These are phyloP conservation scores for Fusarium sp. DNA, from an alignment of 2,329 filamentous ascomycete genomes.

Conservation along the genomic window DNA sequence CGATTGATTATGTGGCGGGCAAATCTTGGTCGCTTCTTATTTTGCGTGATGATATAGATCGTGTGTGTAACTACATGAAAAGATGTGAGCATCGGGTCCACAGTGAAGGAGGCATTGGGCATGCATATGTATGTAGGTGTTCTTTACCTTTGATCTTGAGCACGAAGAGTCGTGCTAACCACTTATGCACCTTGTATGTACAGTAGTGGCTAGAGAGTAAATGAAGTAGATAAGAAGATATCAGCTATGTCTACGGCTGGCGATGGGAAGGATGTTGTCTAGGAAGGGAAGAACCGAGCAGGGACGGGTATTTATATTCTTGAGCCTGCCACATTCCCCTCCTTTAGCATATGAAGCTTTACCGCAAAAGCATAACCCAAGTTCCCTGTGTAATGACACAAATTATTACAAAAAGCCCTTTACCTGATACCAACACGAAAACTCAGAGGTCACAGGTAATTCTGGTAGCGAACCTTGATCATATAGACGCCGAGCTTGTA, in stretches of 20 bases:
- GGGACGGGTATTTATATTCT: not conserved
- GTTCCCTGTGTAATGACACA: accelerated
- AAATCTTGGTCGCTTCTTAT: not conserved
- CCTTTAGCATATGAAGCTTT: no score
- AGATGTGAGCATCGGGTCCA: accelerated
- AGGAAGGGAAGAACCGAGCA: not conserved
- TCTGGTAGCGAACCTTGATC: no score
- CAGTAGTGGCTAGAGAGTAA: accelerated
- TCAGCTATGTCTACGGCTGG: no score
- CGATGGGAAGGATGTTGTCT: not conserved
- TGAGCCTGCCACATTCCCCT: not conserved
- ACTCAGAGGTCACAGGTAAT: no score
- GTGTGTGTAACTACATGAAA: accelerated
- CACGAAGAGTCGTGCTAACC: accelerated
- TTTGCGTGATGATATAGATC: accelerated
- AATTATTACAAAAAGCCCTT: accelerated
- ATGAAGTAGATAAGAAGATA: accelerated
- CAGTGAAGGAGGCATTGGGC: accelerated
- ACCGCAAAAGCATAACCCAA: not conserved
- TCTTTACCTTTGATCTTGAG: not conserved
- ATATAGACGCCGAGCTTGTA: no score
- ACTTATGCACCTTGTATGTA: accelerated
- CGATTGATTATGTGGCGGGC: no score
- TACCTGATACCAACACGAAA: no score
- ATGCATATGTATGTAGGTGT: no score